Evolutionary conservation across 2,329 filamentous ascomycete genomes (phyloP).

Genomic region (Tolypocladium inflatum): DNA sequence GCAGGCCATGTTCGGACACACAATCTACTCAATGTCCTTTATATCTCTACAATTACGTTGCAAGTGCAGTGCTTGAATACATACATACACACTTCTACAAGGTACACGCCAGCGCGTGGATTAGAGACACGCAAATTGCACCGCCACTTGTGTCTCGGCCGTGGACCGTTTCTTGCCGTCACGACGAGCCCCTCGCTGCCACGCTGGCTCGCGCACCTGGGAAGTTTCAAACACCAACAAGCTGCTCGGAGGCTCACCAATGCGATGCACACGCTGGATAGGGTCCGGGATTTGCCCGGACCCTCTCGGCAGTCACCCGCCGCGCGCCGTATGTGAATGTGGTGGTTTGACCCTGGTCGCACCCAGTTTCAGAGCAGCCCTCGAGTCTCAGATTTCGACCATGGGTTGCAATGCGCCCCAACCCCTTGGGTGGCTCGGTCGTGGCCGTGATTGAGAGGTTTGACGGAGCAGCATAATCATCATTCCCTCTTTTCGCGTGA

Average conservation of each 20-base stretch:
- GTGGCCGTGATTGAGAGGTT: not conserved
- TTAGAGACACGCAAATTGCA: not conserved
- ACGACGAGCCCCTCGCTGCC: not conserved
- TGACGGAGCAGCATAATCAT: not conserved
- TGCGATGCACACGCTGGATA: not conserved
- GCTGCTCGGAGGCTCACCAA: not conserved
- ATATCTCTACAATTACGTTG: too few relatives aligned
- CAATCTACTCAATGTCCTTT: too few relatives aligned
- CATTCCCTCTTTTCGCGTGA: not conserved
- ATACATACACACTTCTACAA: too few relatives aligned
- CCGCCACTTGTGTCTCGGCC: not conserved
- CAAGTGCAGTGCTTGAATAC: too few relatives aligned
- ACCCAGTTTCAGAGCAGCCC: slow-evolving; percentile 1
- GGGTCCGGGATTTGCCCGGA: not conserved
- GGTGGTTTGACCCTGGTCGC: not conserved
- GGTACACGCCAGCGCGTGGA: too few relatives aligned
- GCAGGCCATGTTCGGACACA: not conserved
- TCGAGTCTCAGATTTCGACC: slow-evolving; percentile 1
- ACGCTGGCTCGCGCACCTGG: not conserved
- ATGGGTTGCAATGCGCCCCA: not conserved
- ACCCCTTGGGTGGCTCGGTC: not conserved
- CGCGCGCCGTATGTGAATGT: not conserved
- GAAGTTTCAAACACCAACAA: not conserved
- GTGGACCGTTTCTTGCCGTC: not conserved
- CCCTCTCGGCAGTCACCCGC: not conserved